Base-by-base conservation (phyloP, 805 yeast species). In the Tetrapisispora pingtungensis region DNA sequence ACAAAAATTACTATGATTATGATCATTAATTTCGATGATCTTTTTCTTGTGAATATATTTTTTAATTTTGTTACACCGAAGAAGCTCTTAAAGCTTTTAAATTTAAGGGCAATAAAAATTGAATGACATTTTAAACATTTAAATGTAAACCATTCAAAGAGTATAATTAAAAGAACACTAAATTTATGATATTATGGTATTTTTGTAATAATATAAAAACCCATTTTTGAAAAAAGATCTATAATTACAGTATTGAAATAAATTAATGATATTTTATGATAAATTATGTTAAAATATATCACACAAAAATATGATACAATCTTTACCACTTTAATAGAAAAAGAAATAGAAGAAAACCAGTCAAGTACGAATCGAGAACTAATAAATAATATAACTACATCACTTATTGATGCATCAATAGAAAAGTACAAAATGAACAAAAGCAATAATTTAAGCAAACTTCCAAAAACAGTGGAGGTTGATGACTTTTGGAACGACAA, bases 321-420 rank as follows among this genome's bases (percentile, higher is more conserved):
- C 26, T 42, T 57, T 24, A 59, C 53, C 27, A 51, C 62, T 0
- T 38, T 58, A n/a, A 36, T 57, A 22, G 53, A 42, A 8, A 56
- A 52, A 24, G 60, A 53, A 31, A 45, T 47, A 3, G 47, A 45
- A 3, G 37, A 43, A 30, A 40, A 45, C n/a, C 47, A 41, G 19
- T 43, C 47, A 13, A 46, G 52, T 22, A 48, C 57, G 4, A 59
- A 56, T 33, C 50, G 49, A 37, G 63, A 57, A 15, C 45, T 61
- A 14, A 44, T 60, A 2, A 64, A 56, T 49, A 73, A 73, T 5
- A 62, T 73, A 4, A 69, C 74, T 13, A 70, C 74, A 5, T 67
- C 75, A 1, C 49, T 72, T 14, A 52, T 73, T 3, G 67, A 72
- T 34, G 70, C 73, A 4, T 68, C 76, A 1, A 52, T 70, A n/a